Conservation (phyloP, 2,329 filamentous ascomycete genomes). For the Apiospora malaysiana region DNA sequence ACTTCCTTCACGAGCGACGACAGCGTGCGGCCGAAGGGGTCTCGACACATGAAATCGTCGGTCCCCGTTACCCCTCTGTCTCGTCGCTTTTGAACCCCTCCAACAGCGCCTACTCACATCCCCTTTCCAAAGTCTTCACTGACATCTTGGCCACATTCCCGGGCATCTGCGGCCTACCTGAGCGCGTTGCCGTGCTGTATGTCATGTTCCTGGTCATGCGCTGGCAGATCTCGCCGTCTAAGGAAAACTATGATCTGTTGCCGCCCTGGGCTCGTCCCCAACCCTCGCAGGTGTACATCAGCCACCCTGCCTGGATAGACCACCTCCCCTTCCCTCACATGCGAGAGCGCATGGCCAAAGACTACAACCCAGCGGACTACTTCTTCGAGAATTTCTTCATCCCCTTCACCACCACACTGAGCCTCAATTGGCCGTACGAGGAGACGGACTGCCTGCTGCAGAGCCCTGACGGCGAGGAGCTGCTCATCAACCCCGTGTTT, state of each 20-base stretch:
- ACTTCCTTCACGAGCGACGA: slow-evolving; percentile 75
- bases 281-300: slow-evolving; percentile 66
- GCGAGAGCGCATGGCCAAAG: slow-evolving; percentile 57
- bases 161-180: slow-evolving; percentile 76
- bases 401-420: slow-evolving; percentile 77
- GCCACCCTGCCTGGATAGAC: slow-evolving; percentile 84
- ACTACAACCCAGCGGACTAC: slow-evolving; percentile 51
- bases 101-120: slow-evolving; percentile 68
- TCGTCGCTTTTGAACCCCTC: slow-evolving; percentile 78
- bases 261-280: slow-evolving; percentile 75
- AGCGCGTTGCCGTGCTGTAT: slow-evolving; percentile 82
- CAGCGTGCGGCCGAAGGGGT: slow-evolving; percentile 71
- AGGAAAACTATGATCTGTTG: slow-evolving; percentile 78
- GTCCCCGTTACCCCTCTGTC: slow-evolving; percentile 80
- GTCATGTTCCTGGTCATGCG: slow-evolving; percentile 87
- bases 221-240: slow-evolving; percentile 82
- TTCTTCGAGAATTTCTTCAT: slow-evolving; percentile 84
- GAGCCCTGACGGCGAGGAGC: slow-evolving; percentile 63
- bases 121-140: slow-evolving; percentile 82
- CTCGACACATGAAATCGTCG: slow-evolving; percentile 69
- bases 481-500: slow-evolving; percentile 86
- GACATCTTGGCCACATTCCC: slow-evolving; percentile 87
- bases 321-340: slow-evolving; percentile 80
- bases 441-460: slow-evolving; percentile 71
- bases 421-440: slow-evolving; percentile 85